Base-by-base conservation (phyloP, 257 asterid genomes). In the Marsdenia floribunda region DNA sequence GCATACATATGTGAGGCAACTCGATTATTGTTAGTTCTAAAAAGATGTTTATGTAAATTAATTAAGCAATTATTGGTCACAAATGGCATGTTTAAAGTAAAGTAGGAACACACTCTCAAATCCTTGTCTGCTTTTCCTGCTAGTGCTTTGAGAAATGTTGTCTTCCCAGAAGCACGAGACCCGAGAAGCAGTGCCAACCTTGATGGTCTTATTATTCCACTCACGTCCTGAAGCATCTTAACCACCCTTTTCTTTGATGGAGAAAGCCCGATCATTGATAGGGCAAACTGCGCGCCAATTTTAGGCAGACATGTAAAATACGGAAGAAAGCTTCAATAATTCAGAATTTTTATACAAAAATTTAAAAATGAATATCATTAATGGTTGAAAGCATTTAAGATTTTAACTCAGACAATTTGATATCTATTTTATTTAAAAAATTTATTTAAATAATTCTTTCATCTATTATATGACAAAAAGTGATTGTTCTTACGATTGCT, bases 261-360 rank as follows among this genome's bases (percentile, higher is more conserved):
- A 37, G 81, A 74, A 47, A 82, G 82, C 46, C 77, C 24, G 73
- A 85, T 73, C 86, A 77, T 81, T 60, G 90, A 91, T 33, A 88
- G 61, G 75, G 77, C 75, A 70, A 81, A 86, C 97, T 92, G 49
- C 49, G 10, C 8, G 42, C 42, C 42, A 61, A 69, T n/a, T n/a
- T 6, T 16, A 73, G 50, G 73, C 46, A 69, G 37, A 73, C 33
- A 44, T 61, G 71, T 16, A 14, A 29, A 53, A 72, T 76, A 53
- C 16, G 40, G 73, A 54, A 22, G n/a, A 38, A 44, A 44, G 49
- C n/a, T 38, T 22, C 8, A 24, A 11, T 29, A 29, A 21, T 38
- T 22, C 8, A 38, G 37, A 74, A 92, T 96, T n/a, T n/a, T n/a
- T n/a, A n/a, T n/a, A n/a, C 96, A 90, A 93, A 65, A 29, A 29